These are phyloP conservation scores for Chrysosporium queenslandicum DNA, from an alignment of 2,329 filamentous ascomycete species.

Conservation along the genomic window DNA sequence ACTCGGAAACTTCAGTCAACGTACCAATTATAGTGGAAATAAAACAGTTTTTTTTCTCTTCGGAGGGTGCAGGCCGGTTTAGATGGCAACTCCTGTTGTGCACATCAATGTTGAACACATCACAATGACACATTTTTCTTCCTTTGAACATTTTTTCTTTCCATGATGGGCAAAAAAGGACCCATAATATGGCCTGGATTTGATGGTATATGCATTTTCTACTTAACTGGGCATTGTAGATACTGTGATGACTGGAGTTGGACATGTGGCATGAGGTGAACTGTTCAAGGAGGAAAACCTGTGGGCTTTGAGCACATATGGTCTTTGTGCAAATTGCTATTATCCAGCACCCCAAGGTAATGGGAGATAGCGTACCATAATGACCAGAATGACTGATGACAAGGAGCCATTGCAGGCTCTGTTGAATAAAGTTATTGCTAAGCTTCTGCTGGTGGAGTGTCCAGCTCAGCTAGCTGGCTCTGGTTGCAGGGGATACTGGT, in stretches of 20 bases:
- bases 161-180: background rate
- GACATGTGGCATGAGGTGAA: too few species aligned
- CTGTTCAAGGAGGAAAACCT: background rate
- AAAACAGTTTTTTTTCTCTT: background rate
- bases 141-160: background rate
- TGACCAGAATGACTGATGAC: background rate
- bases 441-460: background rate
- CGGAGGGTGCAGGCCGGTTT: background rate
- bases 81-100: background rate
- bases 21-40: constrained; percentile 32
- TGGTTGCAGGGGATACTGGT: constrained; percentile 1
- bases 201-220: background rate
- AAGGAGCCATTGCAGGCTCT: background rate
- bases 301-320: background rate
- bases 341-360: too few species aligned
- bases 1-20: constrained; percentile 34
- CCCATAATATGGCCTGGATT: background rate
- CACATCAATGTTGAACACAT: background rate
- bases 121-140: background rate
- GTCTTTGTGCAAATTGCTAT: too few species aligned
- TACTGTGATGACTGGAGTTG: background rate
- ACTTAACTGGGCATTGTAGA: constrained; percentile 4
- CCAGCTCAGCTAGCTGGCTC: background rate
- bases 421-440: constrained; percentile 3
- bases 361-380: background rate